These are phyloP conservation scores for Paraleonurus japonicus DNA, from an alignment of 257 asterid species.

Conservation along the genomic window DNA sequence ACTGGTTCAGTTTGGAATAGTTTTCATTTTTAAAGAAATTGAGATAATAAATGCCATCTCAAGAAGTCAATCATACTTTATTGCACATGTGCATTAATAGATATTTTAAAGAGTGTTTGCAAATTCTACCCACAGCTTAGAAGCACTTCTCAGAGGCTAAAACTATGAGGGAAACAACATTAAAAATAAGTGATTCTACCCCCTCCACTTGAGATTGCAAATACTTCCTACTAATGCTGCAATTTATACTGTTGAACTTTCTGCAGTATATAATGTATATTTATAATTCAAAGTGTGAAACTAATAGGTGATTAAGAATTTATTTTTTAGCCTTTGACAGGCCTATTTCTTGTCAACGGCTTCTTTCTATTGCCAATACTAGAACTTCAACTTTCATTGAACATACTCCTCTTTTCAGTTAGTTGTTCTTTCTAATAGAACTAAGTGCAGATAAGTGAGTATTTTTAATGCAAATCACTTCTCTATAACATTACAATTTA, in stretches of 20 bases:
- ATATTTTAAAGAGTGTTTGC: no score
- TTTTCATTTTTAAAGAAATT: not conserved
- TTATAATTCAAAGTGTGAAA: not conserved
- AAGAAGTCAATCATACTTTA: not conserved
- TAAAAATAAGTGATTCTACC: no score
- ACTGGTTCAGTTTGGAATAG: not conserved
- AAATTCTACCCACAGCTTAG: no score
- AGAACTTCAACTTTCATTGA: not conserved
- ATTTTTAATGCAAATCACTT: not conserved
- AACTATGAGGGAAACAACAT: no score
- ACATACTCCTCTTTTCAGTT: not conserved
- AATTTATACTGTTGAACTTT: not conserved
- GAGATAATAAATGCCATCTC: not conserved
- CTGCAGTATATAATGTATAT: not conserved
- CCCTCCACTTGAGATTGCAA: no score
- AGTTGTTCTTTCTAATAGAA: not conserved
- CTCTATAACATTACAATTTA: no score
- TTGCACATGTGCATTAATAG: not conserved
- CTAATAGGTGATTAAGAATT: not conserved
- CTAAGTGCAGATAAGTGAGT: not conserved
- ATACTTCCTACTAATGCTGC: not conserved
- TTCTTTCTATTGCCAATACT: not conserved
- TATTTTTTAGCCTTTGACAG: not conserved
- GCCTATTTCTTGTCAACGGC: not conserved
- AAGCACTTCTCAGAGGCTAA: no score